A percentile compares a stretch with the other conserved stretches of the same genome.
These are phyloP conservation scores for Sporothrix dimorphospora DNA, from an alignment of 2,329 filamentous ascomycete species.

Conservation along the genomic window DNA sequence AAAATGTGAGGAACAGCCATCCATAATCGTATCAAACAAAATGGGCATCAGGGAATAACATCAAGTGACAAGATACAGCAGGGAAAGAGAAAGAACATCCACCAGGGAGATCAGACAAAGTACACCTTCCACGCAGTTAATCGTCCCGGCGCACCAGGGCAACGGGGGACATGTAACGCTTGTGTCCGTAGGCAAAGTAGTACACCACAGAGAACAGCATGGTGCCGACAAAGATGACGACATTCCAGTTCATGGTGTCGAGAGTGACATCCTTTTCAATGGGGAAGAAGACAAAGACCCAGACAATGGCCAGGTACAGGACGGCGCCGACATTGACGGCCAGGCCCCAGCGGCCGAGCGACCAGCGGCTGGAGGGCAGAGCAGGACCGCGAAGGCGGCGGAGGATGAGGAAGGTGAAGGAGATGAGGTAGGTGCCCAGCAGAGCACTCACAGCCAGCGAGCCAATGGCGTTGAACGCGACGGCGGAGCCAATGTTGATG, in stretches of 20 bases:
- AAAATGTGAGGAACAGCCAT: background rate
- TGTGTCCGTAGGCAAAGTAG: slow-evolving; percentile 41
- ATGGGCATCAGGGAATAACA: background rate
- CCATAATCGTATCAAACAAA: slow-evolving; percentile 15
- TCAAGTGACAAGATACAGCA: background rate
- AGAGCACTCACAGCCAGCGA: slow-evolving; percentile 55
- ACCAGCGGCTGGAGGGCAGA: slow-evolving; percentile 47
- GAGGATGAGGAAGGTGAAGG: slow-evolving; percentile 49
- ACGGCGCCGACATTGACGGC: slow-evolving; percentile 49
- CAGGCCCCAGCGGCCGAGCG: slow-evolving; percentile 48
- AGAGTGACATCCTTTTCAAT: slow-evolving; percentile 42
- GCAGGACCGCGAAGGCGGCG: slow-evolving; percentile 46
- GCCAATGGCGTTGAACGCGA: slow-evolving; percentile 58
- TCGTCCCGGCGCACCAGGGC: slow-evolving; percentile 33
- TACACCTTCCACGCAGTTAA: background rate
- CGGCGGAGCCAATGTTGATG: slow-evolving; percentile 56
- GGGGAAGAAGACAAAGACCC: slow-evolving; percentile 56
- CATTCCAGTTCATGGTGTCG: slow-evolving; percentile 54
- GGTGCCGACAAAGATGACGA: slow-evolving; percentile 48
- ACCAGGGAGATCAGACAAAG: background rate
- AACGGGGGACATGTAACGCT: slow-evolving; percentile 36
- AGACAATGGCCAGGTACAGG: slow-evolving; percentile 49
- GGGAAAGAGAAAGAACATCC: background rate
- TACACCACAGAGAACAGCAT: slow-evolving; percentile 46
- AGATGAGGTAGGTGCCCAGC: slow-evolving; percentile 56